Conservation (phyloP, 2,329 filamentous ascomycete genomes). For the Cladosporium colombiae region DNA sequence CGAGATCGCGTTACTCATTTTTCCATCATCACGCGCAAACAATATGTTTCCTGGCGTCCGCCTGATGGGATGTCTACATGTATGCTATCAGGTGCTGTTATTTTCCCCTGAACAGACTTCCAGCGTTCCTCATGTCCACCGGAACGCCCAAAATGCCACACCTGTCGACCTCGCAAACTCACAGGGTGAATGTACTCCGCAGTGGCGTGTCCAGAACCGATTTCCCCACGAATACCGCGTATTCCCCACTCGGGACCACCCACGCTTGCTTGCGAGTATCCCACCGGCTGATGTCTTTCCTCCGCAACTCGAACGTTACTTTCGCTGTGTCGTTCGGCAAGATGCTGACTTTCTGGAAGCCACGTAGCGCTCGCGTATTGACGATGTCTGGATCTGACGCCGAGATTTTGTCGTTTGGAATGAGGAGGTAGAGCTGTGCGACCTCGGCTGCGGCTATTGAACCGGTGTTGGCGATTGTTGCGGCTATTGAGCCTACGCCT, state of each 20-base stretch:
- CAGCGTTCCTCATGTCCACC: neutral
- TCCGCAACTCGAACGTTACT: slow-evolving; percentile 41
- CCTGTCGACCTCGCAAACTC: neutral
- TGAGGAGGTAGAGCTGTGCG: slow-evolving; percentile 48
- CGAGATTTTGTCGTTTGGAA: slow-evolving; percentile 43
- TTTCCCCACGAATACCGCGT: slow-evolving; percentile 50
- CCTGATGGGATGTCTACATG: neutral
- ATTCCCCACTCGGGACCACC: slow-evolving; percentile 49
- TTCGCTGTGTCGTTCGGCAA: slow-evolving; percentile 33
- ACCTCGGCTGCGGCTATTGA: slow-evolving; percentile 53
- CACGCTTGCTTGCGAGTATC: slow-evolving; percentile 52
- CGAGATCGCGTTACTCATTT: neutral
- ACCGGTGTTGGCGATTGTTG: slow-evolving; percentile 55
- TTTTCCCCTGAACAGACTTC: neutral
- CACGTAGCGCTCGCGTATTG: slow-evolving; percentile 34
- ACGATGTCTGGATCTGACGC: slow-evolving; percentile 58
- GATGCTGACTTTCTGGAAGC: slow-evolving; percentile 37
- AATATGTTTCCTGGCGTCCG: neutral
- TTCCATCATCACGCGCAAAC: neutral
- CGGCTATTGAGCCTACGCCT: slow-evolving; percentile 50
- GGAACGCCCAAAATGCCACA: neutral
- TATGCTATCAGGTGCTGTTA: neutral
- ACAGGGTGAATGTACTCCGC: slow-evolving; percentile 26
- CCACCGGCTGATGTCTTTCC: slow-evolving; percentile 54
- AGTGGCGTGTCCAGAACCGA: slow-evolving; percentile 39